Evolutionary conservation across 2,329 filamentous ascomycete species (phyloP).

Genomic region (Clathrospora elynae): DNA sequence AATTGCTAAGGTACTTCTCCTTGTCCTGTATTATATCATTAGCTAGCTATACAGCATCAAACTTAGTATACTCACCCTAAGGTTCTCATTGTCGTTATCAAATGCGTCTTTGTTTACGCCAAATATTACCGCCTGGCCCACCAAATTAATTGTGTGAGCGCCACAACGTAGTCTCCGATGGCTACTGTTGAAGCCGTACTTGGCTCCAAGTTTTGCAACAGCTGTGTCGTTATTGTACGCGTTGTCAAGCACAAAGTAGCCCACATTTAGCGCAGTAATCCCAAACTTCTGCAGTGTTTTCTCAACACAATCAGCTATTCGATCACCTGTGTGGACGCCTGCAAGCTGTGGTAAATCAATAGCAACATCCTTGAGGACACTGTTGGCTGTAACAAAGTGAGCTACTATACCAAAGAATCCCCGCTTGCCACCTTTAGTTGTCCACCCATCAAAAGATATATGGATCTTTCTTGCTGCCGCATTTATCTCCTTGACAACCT

Average conservation of each 20-base stretch:
- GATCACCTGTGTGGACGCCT: background rate
- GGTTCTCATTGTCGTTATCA: background rate
- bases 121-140: background rate
- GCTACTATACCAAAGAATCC: background rate
- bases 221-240: background rate
- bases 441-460: background rate
- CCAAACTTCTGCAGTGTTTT: background rate
- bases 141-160: background rate
- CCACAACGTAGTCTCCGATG: background rate
- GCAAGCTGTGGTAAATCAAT: background rate
- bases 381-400: background rate
- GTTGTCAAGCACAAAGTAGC: background rate
- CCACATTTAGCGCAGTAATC: background rate
- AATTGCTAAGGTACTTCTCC: background rate
- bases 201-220: background rate
- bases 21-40: background rate
- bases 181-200: background rate
- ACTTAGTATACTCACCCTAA: background rate
- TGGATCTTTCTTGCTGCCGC: background rate
- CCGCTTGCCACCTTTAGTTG: constrained; percentile 3
- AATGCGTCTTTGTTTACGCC: background rate
- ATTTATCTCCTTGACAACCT: background rate
- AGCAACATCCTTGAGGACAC: background rate
- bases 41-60: too few species aligned
- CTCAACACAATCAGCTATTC: background rate